Evolutionary conservation across 768 basidiomycete species (phyloP).

Genomic region (Termitomyces sp.): DNA sequence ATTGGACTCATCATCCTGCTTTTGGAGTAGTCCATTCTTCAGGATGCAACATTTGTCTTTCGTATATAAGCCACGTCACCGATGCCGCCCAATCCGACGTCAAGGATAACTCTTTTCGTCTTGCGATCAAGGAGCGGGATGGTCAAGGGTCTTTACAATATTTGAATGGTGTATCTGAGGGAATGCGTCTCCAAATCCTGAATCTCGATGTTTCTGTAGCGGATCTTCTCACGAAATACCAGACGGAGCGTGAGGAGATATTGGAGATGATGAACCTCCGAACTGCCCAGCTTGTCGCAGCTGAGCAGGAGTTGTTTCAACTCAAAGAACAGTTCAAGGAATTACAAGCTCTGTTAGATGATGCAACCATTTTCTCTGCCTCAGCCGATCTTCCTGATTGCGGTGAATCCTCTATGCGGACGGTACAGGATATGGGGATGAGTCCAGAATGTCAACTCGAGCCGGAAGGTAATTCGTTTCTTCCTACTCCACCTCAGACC

Average conservation of each 20-base stretch:
- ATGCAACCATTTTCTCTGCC: background rate
- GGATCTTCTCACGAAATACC: slow-evolving; percentile 12
- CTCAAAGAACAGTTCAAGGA: slow-evolving; percentile 18
- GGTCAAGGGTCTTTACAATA: slow-evolving; percentile 7
- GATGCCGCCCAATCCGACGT: slow-evolving; percentile 2
- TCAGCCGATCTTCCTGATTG: background rate
- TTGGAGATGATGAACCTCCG: slow-evolving; percentile 2
- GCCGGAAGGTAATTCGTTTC: background rate
- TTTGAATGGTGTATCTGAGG: slow-evolving; percentile 11
- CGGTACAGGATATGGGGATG: background rate
- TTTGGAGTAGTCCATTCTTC: slow-evolving; percentile 13
- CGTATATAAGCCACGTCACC: slow-evolving; percentile 13
- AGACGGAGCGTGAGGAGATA: slow-evolving; percentile 18
- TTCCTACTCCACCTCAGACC: background rate
- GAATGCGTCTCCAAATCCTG: slow-evolving; percentile 6
- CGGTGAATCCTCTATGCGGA: background rate
- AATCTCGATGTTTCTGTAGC: slow-evolving; percentile 3
- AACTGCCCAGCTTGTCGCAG: slow-evolving; percentile 9
- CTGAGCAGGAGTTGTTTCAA: slow-evolving; percentile 13
- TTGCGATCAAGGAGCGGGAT: slow-evolving; percentile 11
- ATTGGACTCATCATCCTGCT: slow-evolving; percentile 12
- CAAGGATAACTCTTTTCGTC: slow-evolving; percentile 7
- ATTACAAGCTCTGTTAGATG: slow-evolving; percentile 7
- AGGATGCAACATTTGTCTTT: slow-evolving; percentile 9
- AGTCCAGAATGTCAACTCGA: background rate